phyloP scores from a whole-genome alignment of 345 rosid species.

The Eucalyptus sp. region DNA sequence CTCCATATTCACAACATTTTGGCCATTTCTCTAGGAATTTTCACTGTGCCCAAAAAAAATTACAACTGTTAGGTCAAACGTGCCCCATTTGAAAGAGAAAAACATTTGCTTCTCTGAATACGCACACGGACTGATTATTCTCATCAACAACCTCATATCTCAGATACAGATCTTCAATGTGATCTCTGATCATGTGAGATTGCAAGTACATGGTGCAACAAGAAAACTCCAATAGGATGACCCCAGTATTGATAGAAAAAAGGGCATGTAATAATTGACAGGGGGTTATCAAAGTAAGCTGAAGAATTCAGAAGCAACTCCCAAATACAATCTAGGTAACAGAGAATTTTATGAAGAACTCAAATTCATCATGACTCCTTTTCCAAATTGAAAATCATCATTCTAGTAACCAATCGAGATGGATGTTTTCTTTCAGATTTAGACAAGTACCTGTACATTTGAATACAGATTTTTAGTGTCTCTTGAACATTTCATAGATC shows the following conservation, averaged over 20 bases:
- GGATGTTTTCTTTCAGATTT: neutral
- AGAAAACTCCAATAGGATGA: neutral
- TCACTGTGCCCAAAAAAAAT: neutral
- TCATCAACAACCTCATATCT: neutral
- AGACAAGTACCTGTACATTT: neutral
- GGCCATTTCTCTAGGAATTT: neutral
- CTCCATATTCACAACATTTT: neutral
- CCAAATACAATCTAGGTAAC: neutral
- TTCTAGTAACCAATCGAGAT: neutral
- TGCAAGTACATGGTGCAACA: neutral
- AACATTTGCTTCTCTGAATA: neutral
- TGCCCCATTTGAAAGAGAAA: neutral
- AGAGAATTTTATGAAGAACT: neutral
- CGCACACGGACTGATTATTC: neutral
- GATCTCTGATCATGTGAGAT: neutral
- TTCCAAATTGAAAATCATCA: neutral
- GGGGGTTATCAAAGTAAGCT: neutral
- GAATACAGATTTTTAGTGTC: neutral
- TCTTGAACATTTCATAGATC: neutral
- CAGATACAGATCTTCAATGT: neutral
- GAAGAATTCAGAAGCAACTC: neutral
- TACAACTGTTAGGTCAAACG: neutral
- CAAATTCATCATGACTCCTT: neutral
- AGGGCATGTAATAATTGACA: neutral
- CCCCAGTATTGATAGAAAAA: neutral